These are phyloP conservation scores for Noccaea bulbosa DNA, from an alignment of 345 rosid genomes.

Conservation along the genomic window DNA sequence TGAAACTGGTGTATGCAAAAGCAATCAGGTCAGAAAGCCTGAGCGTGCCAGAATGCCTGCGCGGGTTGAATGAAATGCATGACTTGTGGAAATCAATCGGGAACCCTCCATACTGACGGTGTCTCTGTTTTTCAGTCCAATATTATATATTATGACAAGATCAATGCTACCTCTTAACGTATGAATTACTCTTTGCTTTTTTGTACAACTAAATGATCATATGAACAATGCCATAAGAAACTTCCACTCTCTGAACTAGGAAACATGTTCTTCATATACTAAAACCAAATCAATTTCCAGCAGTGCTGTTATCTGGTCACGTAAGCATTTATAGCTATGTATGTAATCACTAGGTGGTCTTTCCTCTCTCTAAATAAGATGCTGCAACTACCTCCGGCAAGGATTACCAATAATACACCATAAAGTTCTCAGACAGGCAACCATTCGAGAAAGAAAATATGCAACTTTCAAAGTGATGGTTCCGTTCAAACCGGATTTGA, in stretches of 20 bases:
- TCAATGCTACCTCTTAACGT: too few species aligned
- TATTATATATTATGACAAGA: too few species aligned
- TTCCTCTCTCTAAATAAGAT: conserved; percentile 16
- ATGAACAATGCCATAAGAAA: not conserved
- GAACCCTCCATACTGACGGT: accelerated
- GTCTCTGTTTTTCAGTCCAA: too few species aligned
- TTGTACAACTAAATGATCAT: conserved; percentile 3
- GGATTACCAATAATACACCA: conserved; percentile 5
- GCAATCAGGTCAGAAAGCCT: too few species aligned
- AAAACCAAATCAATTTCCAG: conserved; percentile 14
- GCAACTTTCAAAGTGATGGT: conserved; percentile 84
- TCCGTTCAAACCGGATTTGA: conserved; percentile 97
- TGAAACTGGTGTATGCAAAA: too few species aligned
- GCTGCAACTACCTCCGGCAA: conserved; percentile 17
- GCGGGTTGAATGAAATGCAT: too few species aligned
- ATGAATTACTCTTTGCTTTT: too few species aligned
- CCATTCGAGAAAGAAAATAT: conserved; percentile 21
- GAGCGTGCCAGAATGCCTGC: too few species aligned
- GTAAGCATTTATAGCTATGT: conserved; percentile 18
- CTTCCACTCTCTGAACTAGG: conserved; percentile 11
- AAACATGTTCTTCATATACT: conserved; percentile 14
- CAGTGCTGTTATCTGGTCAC: conserved; percentile 24
- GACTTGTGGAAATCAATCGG: too few species aligned
- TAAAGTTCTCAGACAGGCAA: conserved; percentile 23
- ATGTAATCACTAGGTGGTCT: conserved; percentile 12